Base-by-base conservation (phyloP, 148 eudicot genomes). In the Dianthus caryophyllus region DNA sequence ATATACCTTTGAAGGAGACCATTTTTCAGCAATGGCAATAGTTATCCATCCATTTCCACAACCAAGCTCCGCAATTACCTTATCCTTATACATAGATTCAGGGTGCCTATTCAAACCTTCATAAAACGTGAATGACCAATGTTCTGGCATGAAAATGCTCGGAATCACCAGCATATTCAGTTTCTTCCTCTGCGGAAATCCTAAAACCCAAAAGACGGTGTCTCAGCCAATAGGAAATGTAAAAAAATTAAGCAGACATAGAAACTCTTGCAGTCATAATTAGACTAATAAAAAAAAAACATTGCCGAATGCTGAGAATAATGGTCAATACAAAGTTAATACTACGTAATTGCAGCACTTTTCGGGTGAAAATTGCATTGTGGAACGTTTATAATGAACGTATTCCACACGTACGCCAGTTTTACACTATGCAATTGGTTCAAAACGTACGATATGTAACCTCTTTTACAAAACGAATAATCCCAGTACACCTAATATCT, bases 11-110 rank as follows among this genome's bases (percentile, higher is more conserved):
- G 57, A 76, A 50, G 98, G 98, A 9, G 74, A 78, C 97, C 98
- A 94, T 57, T 94, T 94, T 76, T 90, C 98, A 67, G 98, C 98
- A 79, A 94, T 76, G 63, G 98, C 97, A 72, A 94, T 88, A 64
- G 97, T 83, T 75, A 94, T 94, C 98, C 98, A 94, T 76, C 98
- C 98, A 77, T 94, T 94, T 71, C 98, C 98, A 74, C 98, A 94
- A 49, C 98, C 98, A 83, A 94, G 96, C 85, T 94, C 98, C 36
- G 97, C 84, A 51, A 94, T 85, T 55, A 88, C 79, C 83, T 73
- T 94, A 73, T 90, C 98, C 77, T 84, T 90, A 80, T 85, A 94
- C 67, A 94, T 86, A 77, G 97, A 83, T 71, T 88, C 96, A 17
- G 98, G 96, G 77, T 88, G 90, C 80, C 98, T 84, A 80, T 94